These are phyloP conservation scores for Corchorus olitorius DNA, from an alignment of 345 rosid genomes.

Conservation along the genomic window DNA sequence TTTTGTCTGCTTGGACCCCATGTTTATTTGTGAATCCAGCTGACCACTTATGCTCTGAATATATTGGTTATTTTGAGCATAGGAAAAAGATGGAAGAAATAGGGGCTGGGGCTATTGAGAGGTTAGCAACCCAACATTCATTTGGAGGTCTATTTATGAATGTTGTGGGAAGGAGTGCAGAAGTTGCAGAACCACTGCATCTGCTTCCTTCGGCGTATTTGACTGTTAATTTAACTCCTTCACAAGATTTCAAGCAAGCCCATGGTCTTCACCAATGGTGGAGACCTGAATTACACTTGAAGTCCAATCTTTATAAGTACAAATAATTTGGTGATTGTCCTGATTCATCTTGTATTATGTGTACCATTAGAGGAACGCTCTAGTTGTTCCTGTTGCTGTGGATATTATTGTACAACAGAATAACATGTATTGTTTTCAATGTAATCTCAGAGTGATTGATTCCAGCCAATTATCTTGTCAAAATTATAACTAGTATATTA, in stretches of 20 bases:
- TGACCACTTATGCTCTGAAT: conserved; percentile 82
- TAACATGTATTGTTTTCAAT: background rate
- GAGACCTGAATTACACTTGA: conserved; percentile 56
- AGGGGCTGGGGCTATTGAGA: conserved; percentile 71
- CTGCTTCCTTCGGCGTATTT: conserved; percentile 77
- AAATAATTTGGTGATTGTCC: conserved; percentile 24
- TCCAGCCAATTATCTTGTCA: conserved; percentile 1
- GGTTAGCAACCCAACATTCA: conserved; percentile 70
- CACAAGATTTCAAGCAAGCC: conserved; percentile 60
- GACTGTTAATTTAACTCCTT: conserved; percentile 44
- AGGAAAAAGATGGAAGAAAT: conserved; percentile 85
- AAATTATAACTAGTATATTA: too few species aligned
- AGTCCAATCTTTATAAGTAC: conserved; percentile 57
- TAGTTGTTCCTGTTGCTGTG: background rate
- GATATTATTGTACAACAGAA: background rate
- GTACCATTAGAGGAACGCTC: background rate
- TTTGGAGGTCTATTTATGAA: conserved; percentile 64
- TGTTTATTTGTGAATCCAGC: conserved; percentile 56
- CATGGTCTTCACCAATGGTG: conserved; percentile 98
- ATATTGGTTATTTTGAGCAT: conserved; percentile 82
- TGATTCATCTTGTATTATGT: background rate
- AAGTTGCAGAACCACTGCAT: conserved; percentile 65
- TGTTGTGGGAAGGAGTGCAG: conserved; percentile 55
- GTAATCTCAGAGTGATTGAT: background rate
- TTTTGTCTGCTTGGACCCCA: conserved; percentile 70